Conservation (phyloP, 306 rosid genomes). For the Glycyrrhiza uralensis region DNA sequence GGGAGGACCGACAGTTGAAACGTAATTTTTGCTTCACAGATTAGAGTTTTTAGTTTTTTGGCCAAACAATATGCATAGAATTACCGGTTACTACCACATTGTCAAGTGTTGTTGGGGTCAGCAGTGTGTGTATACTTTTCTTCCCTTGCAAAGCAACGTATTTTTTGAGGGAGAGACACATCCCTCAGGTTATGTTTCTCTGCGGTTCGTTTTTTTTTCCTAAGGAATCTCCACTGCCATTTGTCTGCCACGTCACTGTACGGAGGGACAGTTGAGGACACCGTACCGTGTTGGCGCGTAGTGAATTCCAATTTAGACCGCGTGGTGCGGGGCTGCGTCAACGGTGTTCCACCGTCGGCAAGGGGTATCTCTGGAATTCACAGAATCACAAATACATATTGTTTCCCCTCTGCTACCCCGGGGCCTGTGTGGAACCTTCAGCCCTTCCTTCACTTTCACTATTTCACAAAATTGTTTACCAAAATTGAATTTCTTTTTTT, state of each 20-base stretch:
- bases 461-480: too few relatives aligned
- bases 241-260: slow-evolving; percentile 20
- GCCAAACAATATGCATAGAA: not conserved
- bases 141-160: slow-evolving; percentile 7
- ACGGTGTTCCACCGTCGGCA: slow-evolving; percentile 15
- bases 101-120: slow-evolving; percentile 33
- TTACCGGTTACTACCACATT: slow-evolving; percentile 22
- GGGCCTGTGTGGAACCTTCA: not conserved
- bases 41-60: not conserved
- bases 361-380: slow-evolving; percentile 25
- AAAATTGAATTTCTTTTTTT: too few relatives aligned
- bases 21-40: not conserved
- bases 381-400: not conserved
- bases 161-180: not conserved
- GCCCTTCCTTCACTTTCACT: not conserved
- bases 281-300: not conserved
- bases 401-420: not conserved
- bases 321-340: not conserved
- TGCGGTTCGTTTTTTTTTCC: not conserved
- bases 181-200: not conserved
- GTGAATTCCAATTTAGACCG: not conserved
- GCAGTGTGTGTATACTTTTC: not conserved
- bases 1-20: not conserved
- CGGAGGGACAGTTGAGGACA: not conserved
- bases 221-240: not conserved